These are phyloP conservation scores for Phaeotremella fagi DNA, from an alignment of 768 basidiomycete species.

Conservation along the genomic window DNA sequence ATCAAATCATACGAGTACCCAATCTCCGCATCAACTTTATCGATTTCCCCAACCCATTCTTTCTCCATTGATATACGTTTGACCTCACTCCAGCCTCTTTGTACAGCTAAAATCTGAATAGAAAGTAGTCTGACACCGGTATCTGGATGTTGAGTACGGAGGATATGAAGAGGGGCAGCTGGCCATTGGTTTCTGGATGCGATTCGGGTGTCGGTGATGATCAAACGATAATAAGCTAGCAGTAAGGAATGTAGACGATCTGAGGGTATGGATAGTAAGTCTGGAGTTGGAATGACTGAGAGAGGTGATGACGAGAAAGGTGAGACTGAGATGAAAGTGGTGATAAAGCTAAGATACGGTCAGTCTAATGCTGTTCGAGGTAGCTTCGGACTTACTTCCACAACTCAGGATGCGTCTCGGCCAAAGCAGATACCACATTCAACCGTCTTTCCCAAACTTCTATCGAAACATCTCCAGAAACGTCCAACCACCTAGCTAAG, in stretches of 20 bases:
- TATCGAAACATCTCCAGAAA: slow-evolving; percentile 48
- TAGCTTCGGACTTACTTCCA: slow-evolving; percentile 24
- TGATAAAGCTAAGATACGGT: slow-evolving; percentile 21
- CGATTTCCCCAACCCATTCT: slow-evolving; percentile 59
- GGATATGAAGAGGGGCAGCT: slow-evolving; percentile 50
- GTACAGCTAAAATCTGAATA: slow-evolving; percentile 70
- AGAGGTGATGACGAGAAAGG: slow-evolving; percentile 52
- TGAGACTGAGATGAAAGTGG: slow-evolving; percentile 19
- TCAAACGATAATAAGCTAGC: slow-evolving; percentile 74
- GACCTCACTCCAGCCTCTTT: slow-evolving; percentile 71
- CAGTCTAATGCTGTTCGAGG: not conserved
- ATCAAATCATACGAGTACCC: slow-evolving; percentile 15
- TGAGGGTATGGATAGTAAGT: slow-evolving; percentile 48
- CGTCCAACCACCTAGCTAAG: slow-evolving; percentile 74
- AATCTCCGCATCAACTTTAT: slow-evolving; percentile 57
- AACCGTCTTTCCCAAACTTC: slow-evolving; percentile 39
- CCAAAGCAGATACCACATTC: slow-evolving; percentile 48
- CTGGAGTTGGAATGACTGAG: slow-evolving; percentile 46
- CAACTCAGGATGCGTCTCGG: slow-evolving; percentile 51
- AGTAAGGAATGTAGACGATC: slow-evolving; percentile 64
- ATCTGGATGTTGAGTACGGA: slow-evolving; percentile 61
- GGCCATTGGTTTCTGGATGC: slow-evolving; percentile 64
- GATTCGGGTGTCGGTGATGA: slow-evolving; percentile 67
- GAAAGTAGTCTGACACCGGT: slow-evolving; percentile 64
- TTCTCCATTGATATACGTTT: slow-evolving; percentile 66